These are phyloP conservation scores for Panus rudis DNA, from an alignment of 768 basidiomycete species.

Conservation along the genomic window DNA sequence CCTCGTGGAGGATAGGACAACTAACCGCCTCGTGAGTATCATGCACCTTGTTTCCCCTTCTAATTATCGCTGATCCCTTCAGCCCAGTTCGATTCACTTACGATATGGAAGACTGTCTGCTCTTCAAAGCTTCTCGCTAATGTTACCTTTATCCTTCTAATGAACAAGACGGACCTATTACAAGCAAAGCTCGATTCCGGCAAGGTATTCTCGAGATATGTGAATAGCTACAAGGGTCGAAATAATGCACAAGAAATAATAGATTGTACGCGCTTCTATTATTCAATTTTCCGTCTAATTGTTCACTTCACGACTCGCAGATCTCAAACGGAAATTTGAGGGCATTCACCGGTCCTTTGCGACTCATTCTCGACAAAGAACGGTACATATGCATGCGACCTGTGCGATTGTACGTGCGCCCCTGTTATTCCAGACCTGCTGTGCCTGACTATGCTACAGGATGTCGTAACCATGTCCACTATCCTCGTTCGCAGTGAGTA, in stretches of 20 bases:
- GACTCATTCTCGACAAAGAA: constrained; percentile 37
- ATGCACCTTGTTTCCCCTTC: constrained; percentile 1
- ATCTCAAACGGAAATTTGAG: constrained; percentile 20
- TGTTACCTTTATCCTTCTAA: constrained; percentile 52
- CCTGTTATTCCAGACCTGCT: too few relatives aligned
- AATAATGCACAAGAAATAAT: neutral
- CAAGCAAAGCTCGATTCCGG: constrained; percentile 39
- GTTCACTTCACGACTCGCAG: too few relatives aligned
- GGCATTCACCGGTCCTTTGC: constrained; percentile 44
- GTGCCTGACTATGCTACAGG: constrained; percentile 5
- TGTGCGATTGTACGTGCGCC: constrained; percentile 56
- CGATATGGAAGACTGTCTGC: constrained; percentile 55
- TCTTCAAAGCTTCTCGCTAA: constrained; percentile 46
- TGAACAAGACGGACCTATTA: constrained; percentile 60
- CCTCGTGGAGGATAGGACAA: constrained; percentile 47
- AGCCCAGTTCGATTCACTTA: constrained; percentile 47
- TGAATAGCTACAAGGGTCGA: neutral
- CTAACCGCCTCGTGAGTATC: constrained; percentile 51
- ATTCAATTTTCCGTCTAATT: too few relatives aligned
- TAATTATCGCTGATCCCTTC: neutral
- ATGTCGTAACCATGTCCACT: constrained; percentile 9
- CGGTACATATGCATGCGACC: constrained; percentile 47
- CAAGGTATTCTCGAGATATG: neutral
- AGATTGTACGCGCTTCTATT: too few relatives aligned
- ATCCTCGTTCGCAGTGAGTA: neutral